Percentiles rank a stretch among this genome's conserved stretches.
These are phyloP conservation scores for Suillus lakei DNA, from an alignment of 768 basidiomycete species.

Conservation along the genomic window DNA sequence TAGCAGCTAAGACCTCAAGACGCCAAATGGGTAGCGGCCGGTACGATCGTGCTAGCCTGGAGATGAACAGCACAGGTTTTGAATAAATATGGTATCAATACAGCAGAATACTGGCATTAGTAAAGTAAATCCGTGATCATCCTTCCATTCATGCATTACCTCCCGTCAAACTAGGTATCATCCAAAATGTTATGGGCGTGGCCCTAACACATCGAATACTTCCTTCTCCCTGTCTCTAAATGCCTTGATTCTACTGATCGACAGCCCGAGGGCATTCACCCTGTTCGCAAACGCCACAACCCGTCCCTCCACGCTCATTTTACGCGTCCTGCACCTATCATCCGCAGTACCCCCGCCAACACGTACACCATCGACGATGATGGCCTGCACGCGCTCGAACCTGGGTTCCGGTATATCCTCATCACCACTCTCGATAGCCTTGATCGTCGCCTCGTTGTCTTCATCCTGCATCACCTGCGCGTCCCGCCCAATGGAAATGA, in stretches of 20 bases:
- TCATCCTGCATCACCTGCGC: constrained; percentile 54
- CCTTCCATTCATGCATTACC: neutral
- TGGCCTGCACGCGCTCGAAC: constrained; percentile 60
- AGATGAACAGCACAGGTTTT: neutral
- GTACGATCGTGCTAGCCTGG: neutral
- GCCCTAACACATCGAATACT: constrained; percentile 68
- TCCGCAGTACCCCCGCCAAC: constrained; percentile 13
- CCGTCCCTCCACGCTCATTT: constrained; percentile 63
- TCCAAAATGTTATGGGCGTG: constrained; percentile 39
- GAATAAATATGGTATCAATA: constrained; percentile 1
- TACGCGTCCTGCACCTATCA: constrained; percentile 36
- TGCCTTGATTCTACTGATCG: constrained; percentile 69
- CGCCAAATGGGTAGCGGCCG: neutral
- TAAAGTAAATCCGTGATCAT: neutral
- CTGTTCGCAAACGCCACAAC: constrained; percentile 77
- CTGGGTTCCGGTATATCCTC: constrained; percentile 45
- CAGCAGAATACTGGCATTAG: constrained; percentile 4
- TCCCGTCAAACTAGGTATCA: neutral
- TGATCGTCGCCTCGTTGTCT: constrained; percentile 61
- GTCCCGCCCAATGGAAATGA: constrained; percentile 55
- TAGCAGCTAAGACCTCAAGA: too few relatives aligned
- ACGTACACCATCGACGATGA: constrained; percentile 61
- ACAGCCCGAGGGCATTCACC: constrained; percentile 74
- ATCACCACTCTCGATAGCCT: constrained; percentile 32
- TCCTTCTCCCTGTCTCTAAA: constrained; percentile 74